Evolutionary conservation across 768 basidiomycete genomes (phyloP).

Genomic region (Collybia sp.): DNA sequence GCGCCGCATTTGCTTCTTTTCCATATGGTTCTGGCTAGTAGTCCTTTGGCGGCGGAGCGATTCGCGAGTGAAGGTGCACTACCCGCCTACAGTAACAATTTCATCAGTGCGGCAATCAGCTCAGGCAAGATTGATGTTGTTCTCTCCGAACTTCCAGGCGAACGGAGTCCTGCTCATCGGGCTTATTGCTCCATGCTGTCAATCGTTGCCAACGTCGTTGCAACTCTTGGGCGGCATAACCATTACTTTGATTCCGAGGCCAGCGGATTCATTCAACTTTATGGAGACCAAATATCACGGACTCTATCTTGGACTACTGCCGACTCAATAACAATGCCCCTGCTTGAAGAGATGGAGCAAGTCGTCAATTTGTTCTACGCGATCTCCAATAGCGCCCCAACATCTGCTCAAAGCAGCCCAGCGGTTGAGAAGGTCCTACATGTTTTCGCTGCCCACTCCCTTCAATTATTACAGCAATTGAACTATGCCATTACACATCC

Average conservation of each 20-base stretch:
- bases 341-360: constrained; percentile 81
- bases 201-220: constrained; percentile 69
- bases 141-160: constrained; percentile 65
- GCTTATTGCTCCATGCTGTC: constrained; percentile 84
- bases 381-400: constrained; percentile 54
- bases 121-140: constrained; percentile 65
- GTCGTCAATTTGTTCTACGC: constrained; percentile 75
- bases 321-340: constrained; percentile 68
- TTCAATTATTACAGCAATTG: constrained; percentile 78
- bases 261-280: constrained; percentile 81
- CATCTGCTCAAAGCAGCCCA: constrained; percentile 38
- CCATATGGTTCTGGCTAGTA: constrained; percentile 79
- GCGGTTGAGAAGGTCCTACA: constrained; percentile 61
- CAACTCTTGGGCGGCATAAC: constrained; percentile 55
- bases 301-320: constrained; percentile 82
- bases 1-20: constrained; percentile 78
- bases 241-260: constrained; percentile 84
- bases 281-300: constrained; percentile 72
- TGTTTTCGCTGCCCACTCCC: constrained; percentile 62
- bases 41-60: constrained; percentile 75
- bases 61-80: constrained; percentile 82
- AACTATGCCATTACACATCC: constrained; percentile 92
- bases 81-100: constrained; percentile 79
- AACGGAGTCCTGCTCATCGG: constrained; percentile 74
- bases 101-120: constrained; percentile 72